phyloP scores from a whole-genome alignment of 352 stramenopile species.

The Phytophthora tentaculata region DNA sequence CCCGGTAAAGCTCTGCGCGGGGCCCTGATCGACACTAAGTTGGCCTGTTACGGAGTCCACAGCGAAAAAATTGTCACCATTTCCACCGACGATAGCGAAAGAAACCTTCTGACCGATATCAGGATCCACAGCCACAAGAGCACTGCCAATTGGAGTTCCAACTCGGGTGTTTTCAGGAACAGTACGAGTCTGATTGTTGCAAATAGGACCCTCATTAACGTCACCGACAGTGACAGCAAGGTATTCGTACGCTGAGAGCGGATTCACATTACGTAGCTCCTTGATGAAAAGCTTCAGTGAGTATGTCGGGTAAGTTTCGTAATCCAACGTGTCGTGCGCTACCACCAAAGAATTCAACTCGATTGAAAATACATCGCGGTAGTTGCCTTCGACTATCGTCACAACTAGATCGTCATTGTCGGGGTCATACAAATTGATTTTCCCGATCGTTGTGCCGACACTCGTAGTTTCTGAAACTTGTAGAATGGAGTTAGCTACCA shows the following conservation, averaged over 20 bases:
- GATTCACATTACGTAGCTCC: constrained; percentile 17
- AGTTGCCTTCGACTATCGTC: constrained; percentile 26
- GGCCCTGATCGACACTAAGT: constrained; percentile 19
- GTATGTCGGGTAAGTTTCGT: constrained; percentile 27
- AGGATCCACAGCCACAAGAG: constrained; percentile 15
- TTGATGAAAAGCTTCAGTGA: constrained; percentile 19
- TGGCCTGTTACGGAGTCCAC: constrained; percentile 27
- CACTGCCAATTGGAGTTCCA: constrained; percentile 22
- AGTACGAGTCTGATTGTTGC: constrained; percentile 20
- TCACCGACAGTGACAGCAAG: constrained; percentile 25
- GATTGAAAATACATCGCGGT: constrained; percentile 25
- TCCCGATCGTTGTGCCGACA: constrained; percentile 18
- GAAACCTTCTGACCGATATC: constrained; percentile 27
- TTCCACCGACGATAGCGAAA: constrained; percentile 27
- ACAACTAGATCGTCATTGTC: constrained; percentile 24
- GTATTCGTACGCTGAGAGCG: constrained; percentile 13
- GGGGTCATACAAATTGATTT: constrained; percentile 20
- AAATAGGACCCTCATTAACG: constrained; percentile 36
- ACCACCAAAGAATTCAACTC: constrained; percentile 15
- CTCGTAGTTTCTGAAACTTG: constrained; percentile 28
- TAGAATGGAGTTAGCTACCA: constrained; percentile 19
- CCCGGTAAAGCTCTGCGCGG: constrained; percentile 11
- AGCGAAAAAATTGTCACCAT: constrained; percentile 22
- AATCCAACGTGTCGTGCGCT: constrained; percentile 18
- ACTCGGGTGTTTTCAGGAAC: constrained; percentile 31